Percentiles rank a stretch among this genome's conserved stretches.
Conservation (phyloP, 495 filamentous ascomycete genomes). For the Aspergillus coremiiformis region DNA sequence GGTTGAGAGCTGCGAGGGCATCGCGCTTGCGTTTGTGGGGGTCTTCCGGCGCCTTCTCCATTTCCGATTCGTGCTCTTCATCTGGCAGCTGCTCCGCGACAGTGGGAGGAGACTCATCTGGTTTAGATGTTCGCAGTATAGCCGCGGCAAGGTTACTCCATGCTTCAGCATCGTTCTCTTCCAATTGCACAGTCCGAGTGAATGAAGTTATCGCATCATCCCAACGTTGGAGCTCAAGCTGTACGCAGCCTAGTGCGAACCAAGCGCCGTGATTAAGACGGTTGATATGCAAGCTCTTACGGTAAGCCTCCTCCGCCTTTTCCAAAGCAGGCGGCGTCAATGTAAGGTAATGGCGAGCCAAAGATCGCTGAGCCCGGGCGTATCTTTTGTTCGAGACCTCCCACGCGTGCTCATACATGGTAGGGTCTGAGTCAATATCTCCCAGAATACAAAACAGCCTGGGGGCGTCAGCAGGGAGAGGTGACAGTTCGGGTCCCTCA, state of each 20-base stretch:
- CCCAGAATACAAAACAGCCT: slow-evolving; percentile 90
- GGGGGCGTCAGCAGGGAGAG: slow-evolving; percentile 74
- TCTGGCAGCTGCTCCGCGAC: slow-evolving; percentile 20
- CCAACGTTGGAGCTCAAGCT: slow-evolving; percentile 68
- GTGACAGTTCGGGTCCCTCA: slow-evolving; percentile 53
- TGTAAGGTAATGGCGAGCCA: slow-evolving; percentile 69
- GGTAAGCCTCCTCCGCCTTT: slow-evolving; percentile 72
- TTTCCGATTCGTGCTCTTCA: slow-evolving; percentile 31
- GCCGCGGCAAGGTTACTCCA: slow-evolving; percentile 94
- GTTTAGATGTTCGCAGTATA: slow-evolving; percentile 46
- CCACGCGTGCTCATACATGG: slow-evolving; percentile 82
- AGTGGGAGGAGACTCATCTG: slow-evolving; percentile 26
- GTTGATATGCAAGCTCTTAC: slow-evolving; percentile 67
- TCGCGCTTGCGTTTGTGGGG: slow-evolving; percentile 59
- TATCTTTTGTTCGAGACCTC: slow-evolving; percentile 73
- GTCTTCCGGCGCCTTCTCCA: slow-evolving; percentile 19
- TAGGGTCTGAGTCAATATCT: slow-evolving; percentile 69
- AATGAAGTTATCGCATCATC: slow-evolving; percentile 82
- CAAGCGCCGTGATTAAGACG: slow-evolving; percentile 73
- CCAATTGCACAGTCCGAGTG: slow-evolving; percentile 66
- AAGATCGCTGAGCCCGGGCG: slow-evolving; percentile 76
- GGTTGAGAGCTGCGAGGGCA: slow-evolving; percentile 75
- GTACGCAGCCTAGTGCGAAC: slow-evolving; percentile 85
- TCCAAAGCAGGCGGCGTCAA: slow-evolving; percentile 49
- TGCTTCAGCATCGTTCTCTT: slow-evolving; percentile 81